phyloP scores from a whole-genome alignment of 1,139 yeast genomes.

The Casaregolazyma lundiana region DNA sequence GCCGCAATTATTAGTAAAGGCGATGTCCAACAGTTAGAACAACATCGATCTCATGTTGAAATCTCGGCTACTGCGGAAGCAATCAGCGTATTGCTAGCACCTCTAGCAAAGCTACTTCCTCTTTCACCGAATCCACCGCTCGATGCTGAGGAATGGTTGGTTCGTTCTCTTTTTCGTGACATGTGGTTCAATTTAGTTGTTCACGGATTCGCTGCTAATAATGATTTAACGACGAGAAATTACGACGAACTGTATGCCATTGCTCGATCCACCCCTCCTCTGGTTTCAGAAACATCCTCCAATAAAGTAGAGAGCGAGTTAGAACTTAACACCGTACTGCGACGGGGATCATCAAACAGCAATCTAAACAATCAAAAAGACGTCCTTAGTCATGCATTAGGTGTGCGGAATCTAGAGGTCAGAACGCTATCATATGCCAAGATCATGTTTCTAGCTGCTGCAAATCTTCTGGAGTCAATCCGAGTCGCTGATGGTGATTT shows the following conservation, averaged over 20 bases:
- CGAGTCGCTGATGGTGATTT: constrained; percentile 76
- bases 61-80: constrained; percentile 74
- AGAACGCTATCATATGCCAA: constrained; percentile 69
- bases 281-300: constrained; percentile 83
- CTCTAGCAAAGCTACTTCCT: constrained; percentile 75
- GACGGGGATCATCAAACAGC: constrained; percentile 84
- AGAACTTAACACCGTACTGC: constrained; percentile 84
- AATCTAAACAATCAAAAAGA: constrained; percentile 74
- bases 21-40: constrained; percentile 73
- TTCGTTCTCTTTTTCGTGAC: constrained; percentile 65
- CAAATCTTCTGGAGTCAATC: constrained; percentile 70
- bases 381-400: constrained; percentile 33
- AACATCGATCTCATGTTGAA: constrained; percentile 75
- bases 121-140: constrained; percentile 43
- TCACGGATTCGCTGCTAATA: constrained; percentile 72
- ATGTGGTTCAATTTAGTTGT: constrained; percentile 94
- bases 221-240: constrained; percentile 50
- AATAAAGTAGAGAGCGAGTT: constrained; percentile 86
- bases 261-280: constrained; percentile 86
- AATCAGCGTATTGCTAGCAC: constrained; percentile 62
- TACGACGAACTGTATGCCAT: constrained; percentile 54
- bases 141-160: constrained; percentile 42
- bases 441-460: constrained; percentile 82
- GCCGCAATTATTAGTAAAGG: constrained; percentile 71
- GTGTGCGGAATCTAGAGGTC: constrained; percentile 30